phyloP scores from a whole-genome alignment of 1,284 basidiomycete genomes.

The Polyporus tsugae region DNA sequence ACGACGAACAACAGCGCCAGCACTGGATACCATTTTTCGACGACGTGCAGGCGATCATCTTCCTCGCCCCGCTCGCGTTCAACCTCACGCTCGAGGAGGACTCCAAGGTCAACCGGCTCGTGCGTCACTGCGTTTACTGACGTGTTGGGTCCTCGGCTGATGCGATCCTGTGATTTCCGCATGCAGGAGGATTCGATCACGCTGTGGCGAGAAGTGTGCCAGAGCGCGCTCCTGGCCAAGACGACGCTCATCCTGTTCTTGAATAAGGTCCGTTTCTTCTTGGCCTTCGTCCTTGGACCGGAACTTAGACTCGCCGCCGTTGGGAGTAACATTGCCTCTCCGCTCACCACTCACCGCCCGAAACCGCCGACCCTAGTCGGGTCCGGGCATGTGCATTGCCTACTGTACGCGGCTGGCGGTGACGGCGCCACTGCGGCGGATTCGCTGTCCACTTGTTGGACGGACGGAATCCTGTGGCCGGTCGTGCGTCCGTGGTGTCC shows the following conservation, averaged over 20 bases:
- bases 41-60: slow-evolving; percentile 57
- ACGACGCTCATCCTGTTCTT: slow-evolving; percentile 70
- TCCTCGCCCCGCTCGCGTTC: slow-evolving; percentile 63
- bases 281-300: neutral
- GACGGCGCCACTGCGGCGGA: neutral
- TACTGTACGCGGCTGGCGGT: neutral
- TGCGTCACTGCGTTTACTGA: slow-evolving; percentile 29
- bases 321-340: no score
- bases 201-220: slow-evolving; percentile 67
- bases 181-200: slow-evolving; percentile 60
- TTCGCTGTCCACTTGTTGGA: neutral
- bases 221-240: slow-evolving; percentile 57
- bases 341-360: neutral
- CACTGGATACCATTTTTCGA: slow-evolving; percentile 78
- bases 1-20: slow-evolving; percentile 52
- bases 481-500: slow-evolving; percentile 8
- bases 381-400: slow-evolving; percentile 2
- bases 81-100: slow-evolving; percentile 71
- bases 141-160: slow-evolving; percentile 1
- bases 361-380: neutral
- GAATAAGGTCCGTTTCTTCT: slow-evolving; percentile 59
- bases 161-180: neutral
- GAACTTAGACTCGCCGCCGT: neutral
- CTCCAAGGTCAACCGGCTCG: slow-evolving; percentile 61
- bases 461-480: neutral